Evolutionary conservation across 192 early-diverging fungal genomes (phyloP).

Genomic region (Podila epigama): DNA sequence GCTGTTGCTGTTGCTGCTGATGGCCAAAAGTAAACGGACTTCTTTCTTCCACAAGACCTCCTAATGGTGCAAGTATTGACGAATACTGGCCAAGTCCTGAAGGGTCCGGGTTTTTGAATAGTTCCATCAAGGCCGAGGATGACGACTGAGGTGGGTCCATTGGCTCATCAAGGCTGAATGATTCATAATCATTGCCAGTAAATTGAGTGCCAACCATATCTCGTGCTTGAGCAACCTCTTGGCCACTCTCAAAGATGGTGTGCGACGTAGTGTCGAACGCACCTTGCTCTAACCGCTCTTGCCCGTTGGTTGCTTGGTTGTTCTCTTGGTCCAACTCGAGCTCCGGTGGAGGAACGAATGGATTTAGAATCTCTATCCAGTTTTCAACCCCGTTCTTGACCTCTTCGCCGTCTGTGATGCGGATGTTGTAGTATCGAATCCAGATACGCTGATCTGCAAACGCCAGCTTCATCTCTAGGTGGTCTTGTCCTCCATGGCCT

Average conservation of each 20-base stretch:
- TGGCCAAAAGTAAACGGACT: too few relatives aligned
- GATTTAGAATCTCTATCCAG: slow-evolving; percentile 30
- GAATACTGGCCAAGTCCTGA: slow-evolving; percentile 2
- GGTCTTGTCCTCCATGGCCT: slow-evolving; percentile 15
- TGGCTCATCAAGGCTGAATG: neutral
- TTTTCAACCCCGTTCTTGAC: slow-evolving; percentile 36
- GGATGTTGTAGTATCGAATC: slow-evolving; percentile 40
- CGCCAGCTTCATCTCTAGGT: slow-evolving; percentile 36
- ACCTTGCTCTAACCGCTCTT: neutral
- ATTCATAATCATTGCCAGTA: neutral
- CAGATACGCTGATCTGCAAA: slow-evolving; percentile 21
- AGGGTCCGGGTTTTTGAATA: slow-evolving; percentile 22
- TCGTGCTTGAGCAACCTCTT: neutral
- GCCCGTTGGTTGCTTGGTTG: neutral
- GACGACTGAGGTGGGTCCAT: slow-evolving; percentile 27
- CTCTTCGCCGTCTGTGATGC: slow-evolving; percentile 32
- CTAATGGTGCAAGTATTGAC: neutral
- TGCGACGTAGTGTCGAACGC: too few relatives aligned
- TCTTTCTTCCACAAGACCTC: too few relatives aligned
- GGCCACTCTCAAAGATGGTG: too few relatives aligned
- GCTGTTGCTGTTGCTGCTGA: neutral
- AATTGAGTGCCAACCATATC: too few relatives aligned
- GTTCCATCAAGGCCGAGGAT: slow-evolving; percentile 20
- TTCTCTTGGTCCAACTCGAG: slow-evolving; percentile 1
- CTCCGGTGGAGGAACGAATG: neutral